Base-by-base conservation (phyloP, 192 early-diverging fungal species). In the Coemansia erecta region DNA sequence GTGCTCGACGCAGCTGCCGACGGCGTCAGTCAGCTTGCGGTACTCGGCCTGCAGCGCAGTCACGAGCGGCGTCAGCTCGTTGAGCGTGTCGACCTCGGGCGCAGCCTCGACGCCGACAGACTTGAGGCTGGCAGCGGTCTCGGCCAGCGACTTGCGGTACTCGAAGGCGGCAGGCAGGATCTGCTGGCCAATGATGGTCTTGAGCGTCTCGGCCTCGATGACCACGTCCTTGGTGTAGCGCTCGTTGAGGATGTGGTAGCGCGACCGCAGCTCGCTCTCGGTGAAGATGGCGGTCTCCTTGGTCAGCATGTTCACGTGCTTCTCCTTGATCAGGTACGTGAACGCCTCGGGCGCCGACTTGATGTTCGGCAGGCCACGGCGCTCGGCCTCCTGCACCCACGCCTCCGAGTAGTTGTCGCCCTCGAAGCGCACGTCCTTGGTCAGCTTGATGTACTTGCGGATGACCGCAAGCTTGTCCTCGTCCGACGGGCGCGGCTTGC, bases 321-420 rank as follows among this genome's bases (percentile, higher is more conserved):
- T 63, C 28, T 85, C 72, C 26, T 84, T 82, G 49, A 92, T 64
- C 51, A 99, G 82, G 68, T 92, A 85, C 52, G 82, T 72, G 84
- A 94, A 97, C 45, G 97, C 97, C 66, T 87, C 93, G 46, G 93
- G 91, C 69, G 88, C 88, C 31, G 87, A 84, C 72, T 82, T 85
- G 83, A 99, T 97, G 86, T 97, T 99, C 80, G 94, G 93, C 63
- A 99, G 82, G 3, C 97, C 95, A 71, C 97, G 93, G 70, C 84
- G 87, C 68, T 85, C 91, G 33, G 97, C 97, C 84, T 97, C 97
- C 19, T 81, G 64, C 26, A 87, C 85, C 97, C 97, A 99, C 51
- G 87, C 90, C 42, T 91, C 90, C 44, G 94, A 93, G 85, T 99
- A 99, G 81, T 92, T 92, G 85, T 99, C 94, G 66, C 92, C 94